Conservation (phyloP, 306 rosid genomes). For the Gynostemma pentaphyllum region DNA sequence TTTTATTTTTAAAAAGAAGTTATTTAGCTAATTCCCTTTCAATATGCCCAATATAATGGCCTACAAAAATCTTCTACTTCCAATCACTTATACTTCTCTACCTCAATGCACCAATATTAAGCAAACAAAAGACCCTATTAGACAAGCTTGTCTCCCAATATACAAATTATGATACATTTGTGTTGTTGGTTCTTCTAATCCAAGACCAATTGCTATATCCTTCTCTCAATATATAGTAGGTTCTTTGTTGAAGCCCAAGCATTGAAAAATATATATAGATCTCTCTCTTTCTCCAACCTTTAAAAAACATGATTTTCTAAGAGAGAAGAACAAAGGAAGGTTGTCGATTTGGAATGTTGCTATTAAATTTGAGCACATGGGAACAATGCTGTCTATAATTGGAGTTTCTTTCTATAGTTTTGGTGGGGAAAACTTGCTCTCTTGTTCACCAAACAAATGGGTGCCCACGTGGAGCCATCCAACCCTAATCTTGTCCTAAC, state of each 20-base stretch:
- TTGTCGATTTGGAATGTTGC: slow-evolving; percentile 91
- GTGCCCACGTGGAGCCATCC: slow-evolving; percentile 51
- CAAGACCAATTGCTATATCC: not conserved
- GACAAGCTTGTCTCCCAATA: not conserved
- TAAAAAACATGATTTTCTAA: slow-evolving; percentile 33
- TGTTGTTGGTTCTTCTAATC: not conserved
- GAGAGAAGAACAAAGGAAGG: slow-evolving; percentile 51
- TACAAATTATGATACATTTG: not conserved
- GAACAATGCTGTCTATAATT: slow-evolving; percentile 78
- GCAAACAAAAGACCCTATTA: not conserved
- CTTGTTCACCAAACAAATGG: slow-evolving; percentile 74
- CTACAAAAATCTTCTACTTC: no score
- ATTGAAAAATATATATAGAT: not conserved
- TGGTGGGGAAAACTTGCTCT: slow-evolving; percentile 92
- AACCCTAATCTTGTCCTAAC: slow-evolving; percentile 81
- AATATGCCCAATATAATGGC: no score
- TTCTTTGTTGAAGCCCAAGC: not conserved
- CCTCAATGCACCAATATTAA: not conserved
- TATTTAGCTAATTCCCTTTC: no score
- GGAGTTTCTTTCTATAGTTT: slow-evolving; percentile 49
- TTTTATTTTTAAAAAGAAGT: no score
- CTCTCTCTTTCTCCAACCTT: not conserved
- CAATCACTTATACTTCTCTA: no score
- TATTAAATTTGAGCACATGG: slow-evolving; percentile 94
- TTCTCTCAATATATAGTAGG: not conserved